Evolutionary conservation across 129 eudicot genomes (phyloP), one percentile per base, ranked within the genome.

Genomic region (Lonicera japonica): DNA sequence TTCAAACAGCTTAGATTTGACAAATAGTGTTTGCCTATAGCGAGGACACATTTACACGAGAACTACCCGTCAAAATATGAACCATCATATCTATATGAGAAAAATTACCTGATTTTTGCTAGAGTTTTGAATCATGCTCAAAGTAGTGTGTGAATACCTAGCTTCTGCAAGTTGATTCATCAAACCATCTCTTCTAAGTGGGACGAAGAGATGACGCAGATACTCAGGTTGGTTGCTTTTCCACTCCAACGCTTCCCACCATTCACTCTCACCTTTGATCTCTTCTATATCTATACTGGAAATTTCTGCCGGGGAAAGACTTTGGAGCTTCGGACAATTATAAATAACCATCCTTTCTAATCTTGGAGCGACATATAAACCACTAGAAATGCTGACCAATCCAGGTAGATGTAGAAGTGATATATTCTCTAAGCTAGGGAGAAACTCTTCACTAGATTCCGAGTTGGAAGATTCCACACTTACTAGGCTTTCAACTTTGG

Each of bases 221-320:
- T 69, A 59, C 7, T 48, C 25, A 20, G 65, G 66, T 3, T 5
- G 66, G 22, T 59, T 25, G 41, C 68, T 5, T 21, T 12, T 70
- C 68, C 47, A 48, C 43, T 50, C 68, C 57, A 77, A 67, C 5
- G 66, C 60, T 41, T 70, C 66, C 82, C 82, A 77, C 82, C 82
- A 77, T 60, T 70, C 77, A 40, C 64, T 47, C 64, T 66, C 70
- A 21, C 77, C 77, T 60, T 66, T 60, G 20, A 72, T 77, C 51
- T 66, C 71, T 21, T 41, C 18, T n/a, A 63, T 16, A 54, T 16
- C 20, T 12, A 50, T 23, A 21, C 13, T 61, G 19, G 23, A 41
- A 11, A 48, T 46, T 45, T 41, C 74, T 63, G 9, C 6, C 20
- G 14, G 5, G 45, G 66, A 38, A 50, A 77, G 75, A 24, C 56